These are phyloP conservation scores for Wickerhamiella hasegawae DNA, from an alignment of 805 yeast genomes.

Conservation along the genomic window DNA sequence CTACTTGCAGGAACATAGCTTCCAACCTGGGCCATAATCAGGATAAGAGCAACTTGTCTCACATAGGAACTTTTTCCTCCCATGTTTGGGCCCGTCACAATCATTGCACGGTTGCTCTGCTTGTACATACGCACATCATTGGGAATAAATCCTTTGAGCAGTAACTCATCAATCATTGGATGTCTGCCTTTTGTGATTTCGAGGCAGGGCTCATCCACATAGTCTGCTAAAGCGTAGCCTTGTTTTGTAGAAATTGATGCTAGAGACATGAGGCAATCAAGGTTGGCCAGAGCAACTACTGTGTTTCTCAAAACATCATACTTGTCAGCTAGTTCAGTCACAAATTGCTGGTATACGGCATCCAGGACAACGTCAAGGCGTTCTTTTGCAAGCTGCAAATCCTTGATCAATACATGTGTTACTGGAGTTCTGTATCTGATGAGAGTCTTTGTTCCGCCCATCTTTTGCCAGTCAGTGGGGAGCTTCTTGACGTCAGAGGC, in stretches of 20 bases:
- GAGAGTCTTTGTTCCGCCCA: constrained; percentile 51
- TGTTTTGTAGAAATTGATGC: constrained; percentile 39
- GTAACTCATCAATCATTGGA: constrained; percentile 44
- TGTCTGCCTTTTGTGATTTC: constrained; percentile 43
- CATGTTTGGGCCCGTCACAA: constrained; percentile 79
- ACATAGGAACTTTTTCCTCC: constrained; percentile 76
- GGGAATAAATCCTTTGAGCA: constrained; percentile 36
- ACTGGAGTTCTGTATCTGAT: constrained; percentile 60
- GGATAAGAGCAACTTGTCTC: constrained; percentile 55
- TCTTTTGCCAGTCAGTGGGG: constrained; percentile 65
- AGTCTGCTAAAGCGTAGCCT: constrained; percentile 34
- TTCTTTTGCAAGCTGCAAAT: constrained; percentile 46
- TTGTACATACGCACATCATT: constrained; percentile 41
- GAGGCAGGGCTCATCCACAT: constrained; percentile 31
- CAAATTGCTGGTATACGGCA: constrained; percentile 28
- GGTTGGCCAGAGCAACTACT: constrained; percentile 32
- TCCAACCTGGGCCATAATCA: constrained; percentile 65
- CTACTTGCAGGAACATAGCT: constrained; percentile 52
- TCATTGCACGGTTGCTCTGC: constrained; percentile 34
- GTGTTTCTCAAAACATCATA: constrained; percentile 26
- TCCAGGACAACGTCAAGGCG: constrained; percentile 32
- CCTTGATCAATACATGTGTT: constrained; percentile 33
- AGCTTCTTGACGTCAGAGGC: constrained; percentile 38
- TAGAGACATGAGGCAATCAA: constrained; percentile 56
- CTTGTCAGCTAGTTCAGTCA: constrained; percentile 22